Conservation (phyloP, 352 stramenopile genomes). For the Paralagenidium karlingii region DNA sequence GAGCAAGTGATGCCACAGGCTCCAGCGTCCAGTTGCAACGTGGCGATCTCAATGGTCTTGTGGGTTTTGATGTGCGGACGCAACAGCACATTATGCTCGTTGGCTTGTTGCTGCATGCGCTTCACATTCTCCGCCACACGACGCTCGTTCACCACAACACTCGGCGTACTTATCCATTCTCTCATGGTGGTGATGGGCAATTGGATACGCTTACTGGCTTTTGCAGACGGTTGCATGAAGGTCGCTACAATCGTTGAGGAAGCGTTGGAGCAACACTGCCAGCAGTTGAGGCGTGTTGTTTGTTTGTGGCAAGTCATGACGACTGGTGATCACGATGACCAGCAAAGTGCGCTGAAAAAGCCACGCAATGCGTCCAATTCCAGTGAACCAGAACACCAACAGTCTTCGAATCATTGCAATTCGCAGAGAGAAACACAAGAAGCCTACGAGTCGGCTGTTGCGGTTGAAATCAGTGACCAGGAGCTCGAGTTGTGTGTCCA, state of each 20-base stretch:
- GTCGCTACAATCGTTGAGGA: no score
- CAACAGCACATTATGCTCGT: slow-evolving; percentile 26
- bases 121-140: slow-evolving; percentile 47
- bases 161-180: slow-evolving; percentile 48
- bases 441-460: no score
- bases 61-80: slow-evolving; percentile 66
- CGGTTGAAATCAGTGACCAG: slow-evolving; percentile 21
- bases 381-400: no score
- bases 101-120: slow-evolving; percentile 47
- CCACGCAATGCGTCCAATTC: no score
- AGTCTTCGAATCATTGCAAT: no score
- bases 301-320: no score
- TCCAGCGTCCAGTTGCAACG: slow-evolving; percentile 31
- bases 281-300: no score
- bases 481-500: slow-evolving; percentile 43
- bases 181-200: slow-evolving; percentile 10
- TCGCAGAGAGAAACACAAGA: no score
- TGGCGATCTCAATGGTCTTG: slow-evolving; percentile 59
- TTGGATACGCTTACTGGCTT: neutral
- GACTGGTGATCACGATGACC: no score
- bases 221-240: no score
- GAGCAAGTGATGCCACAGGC: slow-evolving; percentile 49
- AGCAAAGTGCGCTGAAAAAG: no score
- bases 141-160: slow-evolving; percentile 41
- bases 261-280: no score